Conservation (phyloP, 768 basidiomycete species). For the Mycena sanguinolenta region DNA sequence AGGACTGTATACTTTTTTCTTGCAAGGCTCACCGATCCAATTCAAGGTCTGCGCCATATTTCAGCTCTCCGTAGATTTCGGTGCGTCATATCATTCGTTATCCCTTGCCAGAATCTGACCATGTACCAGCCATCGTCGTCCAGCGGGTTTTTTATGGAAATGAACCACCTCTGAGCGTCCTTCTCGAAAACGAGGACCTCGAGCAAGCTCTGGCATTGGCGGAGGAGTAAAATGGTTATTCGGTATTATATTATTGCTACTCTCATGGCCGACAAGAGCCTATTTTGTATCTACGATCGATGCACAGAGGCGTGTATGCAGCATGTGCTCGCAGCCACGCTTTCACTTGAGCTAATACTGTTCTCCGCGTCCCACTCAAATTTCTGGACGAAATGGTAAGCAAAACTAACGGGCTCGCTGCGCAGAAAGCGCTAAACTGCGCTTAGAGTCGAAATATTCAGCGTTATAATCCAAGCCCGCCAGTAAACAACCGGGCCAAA, state of each 20-base stretch:
- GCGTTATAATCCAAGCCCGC: not conserved
- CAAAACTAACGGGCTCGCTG: not conserved
- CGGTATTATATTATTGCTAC: not conserved
- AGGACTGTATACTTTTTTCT: constrained; percentile 88
- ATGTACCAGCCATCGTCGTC: constrained; percentile 70
- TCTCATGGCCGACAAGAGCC: no score
- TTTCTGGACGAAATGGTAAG: constrained; percentile 27
- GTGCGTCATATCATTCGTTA: constrained; percentile 55
- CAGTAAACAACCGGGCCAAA: constrained; percentile 9
- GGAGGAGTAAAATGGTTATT: constrained; percentile 60
- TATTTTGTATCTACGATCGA: constrained; percentile 13
- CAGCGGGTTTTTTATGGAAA: constrained; percentile 85
- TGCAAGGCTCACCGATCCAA: constrained; percentile 78
- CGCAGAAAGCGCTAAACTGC: not conserved
- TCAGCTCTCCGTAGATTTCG: constrained; percentile 83
- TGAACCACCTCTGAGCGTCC: constrained; percentile 65
- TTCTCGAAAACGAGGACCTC: constrained; percentile 73
- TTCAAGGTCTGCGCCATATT: constrained; percentile 89
- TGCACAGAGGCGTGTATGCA: constrained; percentile 30
- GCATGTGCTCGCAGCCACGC: constrained; percentile 21
- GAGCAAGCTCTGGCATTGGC: constrained; percentile 81
- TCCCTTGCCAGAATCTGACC: constrained; percentile 21
- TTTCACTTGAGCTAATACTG: constrained; percentile 7
- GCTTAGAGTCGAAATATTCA: constrained; percentile 15
- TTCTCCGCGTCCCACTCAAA: not conserved